Conservation (phyloP, 768 basidiomycete genomes). For the Termitomyces sp. region DNA sequence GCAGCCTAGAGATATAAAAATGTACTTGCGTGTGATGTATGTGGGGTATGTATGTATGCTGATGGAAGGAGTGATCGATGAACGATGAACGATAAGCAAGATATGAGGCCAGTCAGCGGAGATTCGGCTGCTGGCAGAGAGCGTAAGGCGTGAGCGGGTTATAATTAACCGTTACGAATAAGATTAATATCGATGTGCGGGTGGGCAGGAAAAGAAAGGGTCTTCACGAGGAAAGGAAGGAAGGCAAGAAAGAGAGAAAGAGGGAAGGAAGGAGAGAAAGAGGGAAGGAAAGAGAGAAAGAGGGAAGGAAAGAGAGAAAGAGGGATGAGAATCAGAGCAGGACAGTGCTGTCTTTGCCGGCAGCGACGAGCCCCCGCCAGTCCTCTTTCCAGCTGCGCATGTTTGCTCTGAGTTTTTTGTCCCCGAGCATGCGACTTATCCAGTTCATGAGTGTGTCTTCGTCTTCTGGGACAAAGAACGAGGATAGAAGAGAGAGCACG, state of each 20-base stretch:
- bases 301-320: background rate
- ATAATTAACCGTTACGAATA: conserved; percentile 8
- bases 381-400: conserved; percentile 79
- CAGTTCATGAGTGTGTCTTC: conserved; percentile 82
- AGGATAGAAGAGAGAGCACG: conserved; percentile 85
- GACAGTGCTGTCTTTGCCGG: conserved; percentile 60
- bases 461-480: conserved; percentile 92
- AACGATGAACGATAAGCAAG: background rate
- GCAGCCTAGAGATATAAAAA: background rate
- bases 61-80: too few species aligned
- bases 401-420: conserved; percentile 64
- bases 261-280: background rate
- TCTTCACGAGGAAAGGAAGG: background rate
- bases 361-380: conserved; percentile 70
- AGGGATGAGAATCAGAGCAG: conserved; percentile 29
- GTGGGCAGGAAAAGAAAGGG: background rate
- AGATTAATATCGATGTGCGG: conserved; percentile 1
- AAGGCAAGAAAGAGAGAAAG: background rate
- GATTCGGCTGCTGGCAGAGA: background rate
- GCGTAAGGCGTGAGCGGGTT: conserved; percentile 7
- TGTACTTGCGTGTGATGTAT: background rate
- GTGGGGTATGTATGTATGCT: background rate
- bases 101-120: background rate
- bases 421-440: conserved; percentile 62
- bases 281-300: background rate